A percentile compares a stretch with the other conserved stretches of the same genome.
phyloP scores from a whole-genome alignment of 202 grass and related monocot genomes.

The Saccharum hybrid region DNA sequence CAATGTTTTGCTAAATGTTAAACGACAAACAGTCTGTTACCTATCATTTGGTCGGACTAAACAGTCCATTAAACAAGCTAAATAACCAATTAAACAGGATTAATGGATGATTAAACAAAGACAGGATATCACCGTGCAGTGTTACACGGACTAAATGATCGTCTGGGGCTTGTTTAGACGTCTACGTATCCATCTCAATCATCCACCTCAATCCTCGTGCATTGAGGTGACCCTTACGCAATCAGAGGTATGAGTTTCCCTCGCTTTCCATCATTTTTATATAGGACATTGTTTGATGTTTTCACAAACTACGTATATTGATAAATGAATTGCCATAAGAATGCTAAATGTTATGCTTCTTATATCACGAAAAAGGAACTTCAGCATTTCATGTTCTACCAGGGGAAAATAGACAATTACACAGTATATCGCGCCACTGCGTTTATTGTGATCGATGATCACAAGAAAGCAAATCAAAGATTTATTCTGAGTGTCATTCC shows the following conservation, averaged over 20 bases:
- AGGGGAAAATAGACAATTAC: not conserved
- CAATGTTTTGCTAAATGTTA: too few relatives aligned
- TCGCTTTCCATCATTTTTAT: not conserved
- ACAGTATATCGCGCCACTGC: not conserved
- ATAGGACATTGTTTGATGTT: not conserved
- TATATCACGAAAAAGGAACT: not conserved
- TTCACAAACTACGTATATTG: not conserved
- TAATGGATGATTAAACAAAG: too few relatives aligned
- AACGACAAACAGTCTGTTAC: not conserved
- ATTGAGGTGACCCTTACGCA: too few relatives aligned
- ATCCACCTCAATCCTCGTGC: too few relatives aligned
- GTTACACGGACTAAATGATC: too few relatives aligned
- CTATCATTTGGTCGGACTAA: too few relatives aligned
- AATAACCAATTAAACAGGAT: too few relatives aligned
- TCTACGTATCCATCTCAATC: too few relatives aligned
- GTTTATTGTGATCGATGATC: constrained; percentile 32
- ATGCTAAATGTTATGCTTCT: not conserved
- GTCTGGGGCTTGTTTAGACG: too few relatives aligned
- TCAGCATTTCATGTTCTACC: not conserved
- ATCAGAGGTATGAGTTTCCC: too few relatives aligned
- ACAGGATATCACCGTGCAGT: too few relatives aligned
- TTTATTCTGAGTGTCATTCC: constrained; percentile 40
- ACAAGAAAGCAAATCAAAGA: constrained; percentile 44
- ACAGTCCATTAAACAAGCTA: too few relatives aligned
- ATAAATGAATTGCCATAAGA: not conserved